Conservation (phyloP, 352 stramenopile species). For the Globisporangium spinosum region DNA sequence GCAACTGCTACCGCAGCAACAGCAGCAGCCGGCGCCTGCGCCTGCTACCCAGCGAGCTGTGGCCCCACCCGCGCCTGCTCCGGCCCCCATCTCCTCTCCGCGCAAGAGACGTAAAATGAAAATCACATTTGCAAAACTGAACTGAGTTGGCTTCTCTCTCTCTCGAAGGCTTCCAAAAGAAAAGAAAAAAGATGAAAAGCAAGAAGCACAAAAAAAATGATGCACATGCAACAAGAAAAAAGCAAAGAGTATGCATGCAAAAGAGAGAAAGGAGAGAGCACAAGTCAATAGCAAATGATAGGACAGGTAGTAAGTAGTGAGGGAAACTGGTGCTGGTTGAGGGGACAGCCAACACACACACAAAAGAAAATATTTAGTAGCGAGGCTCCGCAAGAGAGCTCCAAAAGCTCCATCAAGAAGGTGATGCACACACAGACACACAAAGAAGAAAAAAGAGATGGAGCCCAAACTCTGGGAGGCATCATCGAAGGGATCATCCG, state of each 20-base stretch:
- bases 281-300: slow-evolving; percentile 1
- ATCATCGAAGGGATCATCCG: background rate
- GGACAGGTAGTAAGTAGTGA: background rate
- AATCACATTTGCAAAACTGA: slow-evolving; percentile 89
- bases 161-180: slow-evolving; percentile 16
- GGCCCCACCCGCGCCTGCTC: slow-evolving; percentile 33
- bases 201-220: slow-evolving; percentile 21
- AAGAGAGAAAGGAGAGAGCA: slow-evolving; percentile 6
- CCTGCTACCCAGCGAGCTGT: slow-evolving; percentile 24
- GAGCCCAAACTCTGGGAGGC: background rate
- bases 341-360: slow-evolving; percentile 1
- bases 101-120: slow-evolving; percentile 91
- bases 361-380: slow-evolving; percentile 30
- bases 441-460: background rate
- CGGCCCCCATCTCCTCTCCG: slow-evolving; percentile 50
- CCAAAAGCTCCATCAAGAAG: background rate
- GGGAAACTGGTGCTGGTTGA: background rate
- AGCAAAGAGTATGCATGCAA: slow-evolving; percentile 11
- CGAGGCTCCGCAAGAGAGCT: background rate
- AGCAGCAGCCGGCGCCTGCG: background rate
- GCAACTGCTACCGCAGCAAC: slow-evolving; percentile 16
- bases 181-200: slow-evolving; percentile 13
- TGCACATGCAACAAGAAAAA: slow-evolving; percentile 13
- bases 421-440: background rate
- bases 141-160: slow-evolving; percentile 38